Evolutionary conservation across 2,329 filamentous ascomycete species (phyloP).

Genomic region (Aspergillus pseudoglaucus): DNA sequence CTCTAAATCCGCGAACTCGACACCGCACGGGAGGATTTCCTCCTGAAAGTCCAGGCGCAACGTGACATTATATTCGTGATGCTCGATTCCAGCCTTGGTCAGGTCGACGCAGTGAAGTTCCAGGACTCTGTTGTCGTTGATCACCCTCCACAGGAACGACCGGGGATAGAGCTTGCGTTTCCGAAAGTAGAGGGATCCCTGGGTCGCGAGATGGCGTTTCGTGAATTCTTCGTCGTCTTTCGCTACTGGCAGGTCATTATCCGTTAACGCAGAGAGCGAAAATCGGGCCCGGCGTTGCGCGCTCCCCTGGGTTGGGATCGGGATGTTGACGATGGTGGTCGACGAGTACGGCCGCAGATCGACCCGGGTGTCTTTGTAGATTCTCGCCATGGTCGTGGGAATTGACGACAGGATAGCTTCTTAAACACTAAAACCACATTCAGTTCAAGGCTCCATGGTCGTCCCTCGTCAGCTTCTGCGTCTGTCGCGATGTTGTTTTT

Average conservation of each 20-base stretch:
- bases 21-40: constrained; percentile 66
- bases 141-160: constrained; percentile 83
- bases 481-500: constrained; percentile 6
- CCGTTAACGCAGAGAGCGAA: constrained; percentile 40
- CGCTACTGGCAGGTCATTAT: constrained; percentile 35
- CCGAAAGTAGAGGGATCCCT: constrained; percentile 80
- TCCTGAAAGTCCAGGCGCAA: constrained; percentile 72
- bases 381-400: constrained; percentile 53
- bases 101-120: constrained; percentile 81
- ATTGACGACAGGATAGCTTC: constrained; percentile 15
- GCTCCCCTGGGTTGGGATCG: constrained; percentile 49
- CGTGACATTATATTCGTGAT: constrained; percentile 63
- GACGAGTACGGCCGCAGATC: constrained; percentile 68
- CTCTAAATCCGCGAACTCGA: constrained; percentile 73
- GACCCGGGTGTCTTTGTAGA: constrained; percentile 82
- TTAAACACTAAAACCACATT: constrained; percentile 5
- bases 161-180: constrained; percentile 68
- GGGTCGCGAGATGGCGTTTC: constrained; percentile 64
- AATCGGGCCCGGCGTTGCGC: constrained; percentile 41
- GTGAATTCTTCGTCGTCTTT: constrained; percentile 65
- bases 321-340: constrained; percentile 64
- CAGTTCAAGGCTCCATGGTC: constrained; percentile 29
- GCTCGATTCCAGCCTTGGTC: constrained; percentile 58
- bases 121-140: constrained; percentile 71
- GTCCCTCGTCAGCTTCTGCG: not conserved